A percentile compares a stretch with the other conserved stretches of the same genome.
Evolutionary conservation across 371 early-diverging fungal genomes (phyloP).

Genomic region (Scutellospora calospora): DNA sequence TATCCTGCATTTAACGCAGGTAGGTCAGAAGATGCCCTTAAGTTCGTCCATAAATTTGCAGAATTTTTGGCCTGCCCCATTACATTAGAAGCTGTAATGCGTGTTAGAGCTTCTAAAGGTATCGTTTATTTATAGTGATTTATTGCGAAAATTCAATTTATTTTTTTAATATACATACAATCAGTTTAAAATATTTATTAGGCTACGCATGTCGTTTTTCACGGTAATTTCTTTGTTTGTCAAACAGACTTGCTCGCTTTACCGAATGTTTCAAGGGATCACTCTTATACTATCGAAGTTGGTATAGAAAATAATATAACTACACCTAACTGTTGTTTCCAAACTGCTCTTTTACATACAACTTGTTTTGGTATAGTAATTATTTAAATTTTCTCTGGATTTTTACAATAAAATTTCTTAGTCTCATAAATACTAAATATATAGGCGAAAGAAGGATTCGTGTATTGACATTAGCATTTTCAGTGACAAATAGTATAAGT

Average conservation of each 20-base stretch:
- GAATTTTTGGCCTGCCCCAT: constrained; percentile 85
- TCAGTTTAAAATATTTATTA: not conserved
- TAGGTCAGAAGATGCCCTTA: constrained; percentile 86
- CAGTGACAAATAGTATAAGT: constrained; percentile 81
- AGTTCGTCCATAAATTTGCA: constrained; percentile 89
- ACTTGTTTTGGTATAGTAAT: constrained; percentile 62
- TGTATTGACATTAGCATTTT: constrained; percentile 92
- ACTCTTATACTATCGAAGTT: constrained; percentile 93
- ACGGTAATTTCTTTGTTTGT: constrained; percentile 97
- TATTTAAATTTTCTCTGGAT: not conserved
- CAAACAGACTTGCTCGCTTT: constrained; percentile 94
- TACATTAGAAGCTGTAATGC: constrained; percentile 96
- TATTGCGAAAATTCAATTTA: not conserved
- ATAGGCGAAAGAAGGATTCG: constrained; percentile 94
- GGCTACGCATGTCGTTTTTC: constrained; percentile 87
- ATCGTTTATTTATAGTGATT: not conserved
- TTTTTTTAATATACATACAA: not conserved
- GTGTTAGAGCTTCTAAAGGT: constrained; percentile 93
- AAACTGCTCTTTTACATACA: constrained; percentile 96
- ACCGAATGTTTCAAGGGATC: constrained; percentile 95
- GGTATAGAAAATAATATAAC: constrained; percentile 87
- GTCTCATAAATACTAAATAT: not conserved
- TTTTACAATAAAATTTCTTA: not conserved
- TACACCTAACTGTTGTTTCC: constrained; percentile 90
- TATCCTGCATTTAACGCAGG: constrained; percentile 95